A percentile compares a stretch with the other conserved stretches of the same genome.
These are phyloP conservation scores for Claviceps citrina DNA, from an alignment of 2,329 filamentous ascomycete species.

Conservation along the genomic window DNA sequence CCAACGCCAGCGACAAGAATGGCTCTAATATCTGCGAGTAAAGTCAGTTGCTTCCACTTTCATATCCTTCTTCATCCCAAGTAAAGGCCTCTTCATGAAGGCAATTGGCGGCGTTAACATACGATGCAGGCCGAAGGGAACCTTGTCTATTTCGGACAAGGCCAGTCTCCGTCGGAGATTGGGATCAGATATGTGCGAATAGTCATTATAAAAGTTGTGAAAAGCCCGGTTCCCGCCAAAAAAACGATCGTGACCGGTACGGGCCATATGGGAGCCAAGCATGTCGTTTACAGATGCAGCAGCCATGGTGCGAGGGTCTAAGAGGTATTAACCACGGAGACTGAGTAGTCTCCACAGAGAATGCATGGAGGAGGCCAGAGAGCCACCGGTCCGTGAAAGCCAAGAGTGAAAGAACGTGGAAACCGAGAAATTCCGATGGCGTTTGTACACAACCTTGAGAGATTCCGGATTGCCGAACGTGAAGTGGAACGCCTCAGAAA, in stretches of 20 bases:
- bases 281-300: slow-evolving; percentile 21
- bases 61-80: background rate
- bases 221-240: slow-evolving; percentile 53
- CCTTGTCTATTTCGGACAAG: slow-evolving; percentile 66
- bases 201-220: slow-evolving; percentile 61
- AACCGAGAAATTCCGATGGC: too few relatives aligned
- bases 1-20: slow-evolving; percentile 65
- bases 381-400: background rate
- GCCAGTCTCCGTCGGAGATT: slow-evolving; percentile 61
- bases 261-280: slow-evolving; percentile 26
- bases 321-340: slow-evolving; percentile 5
- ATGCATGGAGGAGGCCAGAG: slow-evolving; percentile 12
- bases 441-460: background rate
- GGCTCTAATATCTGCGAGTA: slow-evolving; percentile 43
- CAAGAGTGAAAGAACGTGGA: background rate
- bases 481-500: background rate
- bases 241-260: slow-evolving; percentile 25
- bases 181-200: slow-evolving; percentile 50
- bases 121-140: slow-evolving; percentile 59
- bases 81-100: background rate
- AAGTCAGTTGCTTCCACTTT: background rate
- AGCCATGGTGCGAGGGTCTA: slow-evolving; percentile 14
- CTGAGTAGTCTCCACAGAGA: slow-evolving; percentile 9
- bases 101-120: slow-evolving; percentile 10
- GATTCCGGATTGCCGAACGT: background rate